These are phyloP conservation scores for Rhodomyrtus psidioides DNA, from an alignment of 441 rosid species.

Conservation along the genomic window DNA sequence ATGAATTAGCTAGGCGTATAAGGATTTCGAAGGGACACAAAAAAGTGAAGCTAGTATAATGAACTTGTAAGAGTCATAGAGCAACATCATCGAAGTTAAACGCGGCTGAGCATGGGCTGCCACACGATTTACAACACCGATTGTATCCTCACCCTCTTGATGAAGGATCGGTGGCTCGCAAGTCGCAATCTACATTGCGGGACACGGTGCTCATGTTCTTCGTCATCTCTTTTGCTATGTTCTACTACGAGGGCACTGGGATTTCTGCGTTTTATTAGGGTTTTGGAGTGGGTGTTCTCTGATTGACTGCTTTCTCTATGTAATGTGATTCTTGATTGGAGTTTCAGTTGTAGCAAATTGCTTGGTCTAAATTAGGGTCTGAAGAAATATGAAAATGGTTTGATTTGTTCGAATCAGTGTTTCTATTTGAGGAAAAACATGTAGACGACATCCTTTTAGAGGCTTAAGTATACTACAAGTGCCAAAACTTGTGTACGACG, in stretches of 20 bases:
- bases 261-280: constrained; percentile 31
- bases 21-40: too few relatives aligned
- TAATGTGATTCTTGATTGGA: neutral
- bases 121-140: constrained; percentile 79
- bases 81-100: too few relatives aligned
- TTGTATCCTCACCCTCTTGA: constrained; percentile 75
- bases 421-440: neutral
- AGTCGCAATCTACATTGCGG: constrained; percentile 67
- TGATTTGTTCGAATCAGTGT: neutral
- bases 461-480: too few relatives aligned
- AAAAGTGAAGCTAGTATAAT: too few relatives aligned
- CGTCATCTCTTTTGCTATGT: constrained; percentile 83
- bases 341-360: constrained; percentile 25
- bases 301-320: neutral
- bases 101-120: neutral
- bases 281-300: neutral
- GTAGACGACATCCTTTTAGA: neutral
- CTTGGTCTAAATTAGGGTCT: neutral
- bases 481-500: too few relatives aligned
- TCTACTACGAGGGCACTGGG: constrained; percentile 93
- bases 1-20: too few relatives aligned
- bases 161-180: constrained; percentile 91
- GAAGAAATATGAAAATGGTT: neutral
- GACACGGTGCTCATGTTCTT: constrained; percentile 87
- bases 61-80: too few relatives aligned